A percentile compares a stretch with the other conserved stretches of the same genome.
These are phyloP conservation scores for Zizania palustris DNA, from an alignment of 202 grass and related monocot species.

Conservation along the genomic window DNA sequence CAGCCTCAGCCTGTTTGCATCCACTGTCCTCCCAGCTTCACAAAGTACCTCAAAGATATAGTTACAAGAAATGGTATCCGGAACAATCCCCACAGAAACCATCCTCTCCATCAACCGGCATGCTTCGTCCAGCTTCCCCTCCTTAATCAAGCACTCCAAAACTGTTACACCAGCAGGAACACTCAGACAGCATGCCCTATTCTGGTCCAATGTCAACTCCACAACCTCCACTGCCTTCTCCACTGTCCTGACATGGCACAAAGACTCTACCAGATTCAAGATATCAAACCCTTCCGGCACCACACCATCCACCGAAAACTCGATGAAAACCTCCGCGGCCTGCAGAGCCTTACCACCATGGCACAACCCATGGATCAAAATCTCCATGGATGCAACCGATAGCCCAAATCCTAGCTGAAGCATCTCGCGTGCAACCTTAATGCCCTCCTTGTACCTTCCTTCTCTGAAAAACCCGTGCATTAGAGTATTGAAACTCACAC, in stretches of 20 bases:
- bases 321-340: constrained; percentile 59
- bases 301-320: constrained; percentile 50
- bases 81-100: constrained; percentile 58
- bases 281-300: constrained; percentile 70
- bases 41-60: constrained; percentile 74
- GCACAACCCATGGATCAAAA: constrained; percentile 68
- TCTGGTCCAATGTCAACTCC: constrained; percentile 57
- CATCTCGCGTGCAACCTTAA: constrained; percentile 74
- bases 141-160: constrained; percentile 58
- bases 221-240: constrained; percentile 62
- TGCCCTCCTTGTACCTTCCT: constrained; percentile 62
- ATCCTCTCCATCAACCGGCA: constrained; percentile 61
- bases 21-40: constrained; percentile 53
- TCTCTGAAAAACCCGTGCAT: constrained; percentile 73
- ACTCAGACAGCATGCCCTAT: constrained; percentile 44
- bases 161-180: constrained; percentile 61
- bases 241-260: constrained; percentile 49
- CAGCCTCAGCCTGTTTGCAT: constrained; percentile 57
- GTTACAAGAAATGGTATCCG: constrained; percentile 64
- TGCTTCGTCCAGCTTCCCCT: constrained; percentile 46
- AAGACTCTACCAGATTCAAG: constrained; percentile 55
- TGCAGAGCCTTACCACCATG: constrained; percentile 39
- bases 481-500: constrained; percentile 78
- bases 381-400: constrained; percentile 66
- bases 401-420: constrained; percentile 62